A percentile compares a stretch with the other conserved stretches of the same genome.
Conservation (phyloP, 495 filamentous ascomycete species). For the Ramalina peruviana region DNA sequence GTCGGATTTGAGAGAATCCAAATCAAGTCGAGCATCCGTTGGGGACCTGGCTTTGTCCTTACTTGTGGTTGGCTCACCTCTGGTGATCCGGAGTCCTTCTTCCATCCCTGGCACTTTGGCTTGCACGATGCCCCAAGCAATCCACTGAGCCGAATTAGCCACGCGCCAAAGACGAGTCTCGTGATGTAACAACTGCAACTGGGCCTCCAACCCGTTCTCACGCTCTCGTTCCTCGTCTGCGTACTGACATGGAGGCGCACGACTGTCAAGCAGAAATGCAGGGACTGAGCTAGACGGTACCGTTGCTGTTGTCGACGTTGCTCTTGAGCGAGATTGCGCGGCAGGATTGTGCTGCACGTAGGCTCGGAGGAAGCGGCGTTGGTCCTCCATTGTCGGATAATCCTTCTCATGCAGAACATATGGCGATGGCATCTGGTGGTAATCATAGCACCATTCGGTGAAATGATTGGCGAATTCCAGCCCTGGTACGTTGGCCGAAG, state of each 20-base stretch:
- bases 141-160: conserved; percentile 81
- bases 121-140: conserved; percentile 92
- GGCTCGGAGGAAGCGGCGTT: conserved; percentile 66
- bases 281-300: conserved; percentile 30
- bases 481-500: conserved; percentile 74
- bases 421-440: conserved; percentile 54
- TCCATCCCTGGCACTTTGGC: conserved; percentile 61
- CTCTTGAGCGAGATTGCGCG: conserved; percentile 31
- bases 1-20: conserved; percentile 2
- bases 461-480: conserved; percentile 98
- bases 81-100: conserved; percentile 11
- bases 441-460: conserved; percentile 96
- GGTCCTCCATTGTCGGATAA: conserved; percentile 72
- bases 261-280: conserved; percentile 58
- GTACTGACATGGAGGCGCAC: conserved; percentile 35
- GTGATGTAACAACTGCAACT: conserved; percentile 53
- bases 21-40: not conserved
- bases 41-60: not conserved
- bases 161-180: conserved; percentile 76
- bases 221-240: conserved; percentile 42
- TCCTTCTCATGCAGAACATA: conserved; percentile 49
- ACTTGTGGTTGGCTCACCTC: conserved; percentile 2
- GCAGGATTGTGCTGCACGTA: conserved; percentile 72
- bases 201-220: conserved; percentile 45
- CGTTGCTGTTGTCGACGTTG: conserved; percentile 41